Conservation (phyloP, 352 stramenopile genomes). For the Pythium pectinolyticum region DNA sequence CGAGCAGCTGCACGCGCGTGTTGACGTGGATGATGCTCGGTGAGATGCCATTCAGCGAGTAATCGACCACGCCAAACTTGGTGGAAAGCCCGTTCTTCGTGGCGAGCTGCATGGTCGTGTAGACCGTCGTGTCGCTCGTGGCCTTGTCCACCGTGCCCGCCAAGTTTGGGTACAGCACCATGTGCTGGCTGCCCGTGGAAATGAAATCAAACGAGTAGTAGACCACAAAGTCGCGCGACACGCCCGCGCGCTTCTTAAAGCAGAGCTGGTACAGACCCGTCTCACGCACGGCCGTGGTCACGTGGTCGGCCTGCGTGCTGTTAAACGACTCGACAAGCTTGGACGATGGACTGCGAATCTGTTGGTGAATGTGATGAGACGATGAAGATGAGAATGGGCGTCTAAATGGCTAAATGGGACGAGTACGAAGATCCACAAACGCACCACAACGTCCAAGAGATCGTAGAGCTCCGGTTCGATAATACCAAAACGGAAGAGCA, state of each 20-base stretch:
- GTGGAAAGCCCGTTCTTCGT: slow-evolving; percentile 41
- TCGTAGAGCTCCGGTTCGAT: slow-evolving; percentile 32
- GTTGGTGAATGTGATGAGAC: background rate
- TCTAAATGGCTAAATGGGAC: background rate
- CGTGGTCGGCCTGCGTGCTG: slow-evolving; percentile 59
- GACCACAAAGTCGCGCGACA: slow-evolving; percentile 54
- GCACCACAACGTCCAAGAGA: slow-evolving; percentile 31
- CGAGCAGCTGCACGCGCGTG: slow-evolving; percentile 67
- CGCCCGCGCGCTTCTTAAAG: slow-evolving; percentile 63
- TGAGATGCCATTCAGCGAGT: slow-evolving; percentile 64
- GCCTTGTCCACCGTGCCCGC: slow-evolving; percentile 56
- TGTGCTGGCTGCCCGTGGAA: slow-evolving; percentile 54
- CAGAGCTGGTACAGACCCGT: slow-evolving; percentile 80
- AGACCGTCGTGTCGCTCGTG: slow-evolving; percentile 41
- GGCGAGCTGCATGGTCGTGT: slow-evolving; percentile 59
- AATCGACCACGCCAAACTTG: slow-evolving; percentile 73
- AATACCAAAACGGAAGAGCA: slow-evolving; percentile 39
- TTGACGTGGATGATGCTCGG: slow-evolving; percentile 59
- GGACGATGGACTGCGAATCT: slow-evolving; percentile 26
- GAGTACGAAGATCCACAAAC: background rate
- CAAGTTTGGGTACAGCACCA: slow-evolving; percentile 63
- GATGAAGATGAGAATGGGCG: background rate
- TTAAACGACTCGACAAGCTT: slow-evolving; percentile 46
- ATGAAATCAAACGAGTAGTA: slow-evolving; percentile 87
- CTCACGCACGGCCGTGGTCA: slow-evolving; percentile 56